Percentiles rank a stretch among this genome's conserved stretches.
Evolutionary conservation across 495 filamentous ascomycete species (phyloP).

Genomic region (Wilcoxina mikolae): DNA sequence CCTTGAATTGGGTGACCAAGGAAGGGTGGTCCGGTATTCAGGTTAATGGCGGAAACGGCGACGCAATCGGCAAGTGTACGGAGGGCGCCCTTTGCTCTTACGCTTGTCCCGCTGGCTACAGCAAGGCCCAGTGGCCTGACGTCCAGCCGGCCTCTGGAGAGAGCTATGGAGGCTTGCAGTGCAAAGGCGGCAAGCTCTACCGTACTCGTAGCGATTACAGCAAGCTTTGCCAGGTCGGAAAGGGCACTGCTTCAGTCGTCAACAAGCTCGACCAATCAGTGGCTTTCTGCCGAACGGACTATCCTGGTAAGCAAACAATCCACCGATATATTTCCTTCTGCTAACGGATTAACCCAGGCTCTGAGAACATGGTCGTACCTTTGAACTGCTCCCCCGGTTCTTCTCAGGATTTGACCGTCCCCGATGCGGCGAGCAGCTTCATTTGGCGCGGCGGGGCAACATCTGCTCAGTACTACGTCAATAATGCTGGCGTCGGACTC

Average conservation of each 20-base stretch:
- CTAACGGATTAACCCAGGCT: slow-evolving; percentile 35
- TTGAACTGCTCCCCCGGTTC: slow-evolving; percentile 43
- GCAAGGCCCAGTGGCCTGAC: slow-evolving; percentile 82
- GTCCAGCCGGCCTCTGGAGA: slow-evolving; percentile 68
- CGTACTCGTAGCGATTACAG: slow-evolving; percentile 53
- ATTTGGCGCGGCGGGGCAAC: slow-evolving; percentile 56
- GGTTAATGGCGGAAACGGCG: slow-evolving; percentile 44
- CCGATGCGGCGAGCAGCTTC: slow-evolving; percentile 47
- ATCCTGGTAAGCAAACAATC: slow-evolving; percentile 49
- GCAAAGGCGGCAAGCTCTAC: slow-evolving; percentile 64
- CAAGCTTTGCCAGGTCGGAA: slow-evolving; percentile 62
- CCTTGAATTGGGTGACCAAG: slow-evolving; percentile 50
- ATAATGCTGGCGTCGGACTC: slow-evolving; percentile 52
- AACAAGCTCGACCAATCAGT: slow-evolving; percentile 54
- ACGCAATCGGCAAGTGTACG: slow-evolving; percentile 37
- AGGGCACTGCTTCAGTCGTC: slow-evolving; percentile 50
- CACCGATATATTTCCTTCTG: not conserved
- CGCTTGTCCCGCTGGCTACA: slow-evolving; percentile 77
- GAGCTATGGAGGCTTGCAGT: slow-evolving; percentile 77
- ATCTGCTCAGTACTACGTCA: slow-evolving; percentile 94
- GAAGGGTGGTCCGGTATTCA: slow-evolving; percentile 76
- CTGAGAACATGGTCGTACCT: slow-evolving; percentile 72
- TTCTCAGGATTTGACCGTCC: slow-evolving; percentile 52
- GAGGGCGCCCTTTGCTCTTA: slow-evolving; percentile 73
- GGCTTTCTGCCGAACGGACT: slow-evolving; percentile 86